Evolutionary conservation across 371 early-diverging fungal species (phyloP), one percentile per base, ranked within the genome.

Genomic region (Lichtheimia corymbifera): DNA sequence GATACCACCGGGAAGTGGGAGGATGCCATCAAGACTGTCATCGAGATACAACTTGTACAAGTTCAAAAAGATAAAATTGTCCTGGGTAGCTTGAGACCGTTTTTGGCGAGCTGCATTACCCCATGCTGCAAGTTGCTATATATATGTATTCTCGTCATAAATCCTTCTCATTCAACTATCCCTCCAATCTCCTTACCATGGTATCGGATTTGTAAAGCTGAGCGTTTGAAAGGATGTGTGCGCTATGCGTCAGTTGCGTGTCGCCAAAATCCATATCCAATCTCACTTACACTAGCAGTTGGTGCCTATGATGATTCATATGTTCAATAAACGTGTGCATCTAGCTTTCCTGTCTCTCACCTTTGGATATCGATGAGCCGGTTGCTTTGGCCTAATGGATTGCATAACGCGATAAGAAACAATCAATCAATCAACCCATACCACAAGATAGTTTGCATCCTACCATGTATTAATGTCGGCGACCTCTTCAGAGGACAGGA

Each of bases 21-120:
- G 58, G 24, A 77, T 65, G 11, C 72, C 73, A 25, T 69, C 64
- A 53, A 80, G 55, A 28, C 69, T 67, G 41, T 85, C 85, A 58
- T 83, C 85, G 1, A 83, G 72, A 45, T 82, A 80, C 0, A 85
- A 62, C 59, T 83, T 85, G 67, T 80, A 85, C 53, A 80, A 83
- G 22, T 76, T 74, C 14, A 84, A 66, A 27, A 81, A 63, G 0
- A 73, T 50, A 18, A 61, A 64, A 28, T 71, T 58, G 30, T 52
- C 61, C 25, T 58, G 63, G 43, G 47, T 66, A 14, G 43, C 44
- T 47, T 64, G 74, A 53, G 30, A 57, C 25, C 62, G 67, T 67
- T 63, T 69, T 24, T 44, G 57, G 12, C 64, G 71, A 22, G 74
- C 76, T 24, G 76, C 70, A 60, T 72, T 72, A 22, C 80, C 80